Evolutionary conservation across 2,329 filamentous ascomycete genomes (phyloP), one percentile per base, ranked within the genome.

Genomic region (Verticillium klebahnii): DNA sequence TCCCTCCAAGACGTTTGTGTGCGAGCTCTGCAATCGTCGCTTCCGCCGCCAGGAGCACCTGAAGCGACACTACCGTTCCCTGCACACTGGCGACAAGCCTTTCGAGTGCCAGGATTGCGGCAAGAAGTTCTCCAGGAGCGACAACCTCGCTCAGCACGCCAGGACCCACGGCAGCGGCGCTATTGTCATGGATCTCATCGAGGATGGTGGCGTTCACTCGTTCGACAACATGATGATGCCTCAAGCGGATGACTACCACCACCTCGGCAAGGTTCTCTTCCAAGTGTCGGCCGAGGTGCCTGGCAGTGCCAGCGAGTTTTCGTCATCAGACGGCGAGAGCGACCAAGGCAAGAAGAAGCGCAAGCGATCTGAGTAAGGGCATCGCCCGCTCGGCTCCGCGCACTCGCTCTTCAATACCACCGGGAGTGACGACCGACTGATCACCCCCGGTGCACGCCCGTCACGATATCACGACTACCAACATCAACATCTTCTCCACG

Each of bases 11-110:
- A 97, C 93, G 0, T 99, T 98, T 67, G 92, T 97, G 64, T 99
- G 95, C 80, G 93, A 93, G 61, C 85, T 97, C 25, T 99, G 95
- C 88, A 94, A 92, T 71, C 93, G 95, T 67, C 92, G 95, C 64
- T 99, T 99, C 89, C 91, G 95, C 65, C 92, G 95, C 65, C 95
- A 99, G 79, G 95, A 99, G 78, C 95, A 99, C 73, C 87, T 99
- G 64, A 99, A 99, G 88, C 91, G 95, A 66, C 95, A 99, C 82
- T 97, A 97, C 83, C 89, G 95, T 69, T 98, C 95, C 62, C 92
- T 99, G 57, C 95, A 99, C 83, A 99, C 95, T 1, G 90, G 96
- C 73, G 95, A 98, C 75, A 99, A 98, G 88, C 95, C 95, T 5
- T 99, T 98, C 71, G 92, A 96, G 80, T 99, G 95, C 83, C 86